Evolutionary conservation across 2,329 filamentous ascomycete genomes (phyloP).

Genomic region (Cryphonectria japonica): DNA sequence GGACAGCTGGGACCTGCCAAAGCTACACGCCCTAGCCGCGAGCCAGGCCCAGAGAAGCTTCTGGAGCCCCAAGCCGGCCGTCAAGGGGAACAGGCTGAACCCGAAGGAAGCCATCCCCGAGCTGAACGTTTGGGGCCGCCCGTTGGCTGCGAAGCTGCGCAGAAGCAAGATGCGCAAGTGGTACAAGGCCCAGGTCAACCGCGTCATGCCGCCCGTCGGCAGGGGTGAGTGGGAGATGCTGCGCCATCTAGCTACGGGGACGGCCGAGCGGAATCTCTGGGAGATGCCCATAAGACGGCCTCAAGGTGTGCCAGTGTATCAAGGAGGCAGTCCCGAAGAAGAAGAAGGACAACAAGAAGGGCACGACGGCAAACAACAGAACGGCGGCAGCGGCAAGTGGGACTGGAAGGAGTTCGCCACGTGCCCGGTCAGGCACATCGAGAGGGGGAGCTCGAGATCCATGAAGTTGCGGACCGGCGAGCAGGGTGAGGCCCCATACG

Average conservation of each 20-base stretch:
- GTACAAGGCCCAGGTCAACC: slow-evolving; percentile 51
- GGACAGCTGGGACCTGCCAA: slow-evolving; percentile 53
- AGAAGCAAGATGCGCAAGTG: slow-evolving; percentile 50
- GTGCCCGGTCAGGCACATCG: slow-evolving; percentile 43
- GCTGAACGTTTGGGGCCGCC: slow-evolving; percentile 55
- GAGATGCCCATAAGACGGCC: slow-evolving; percentile 43
- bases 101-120: slow-evolving; percentile 43
- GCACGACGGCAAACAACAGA: not conserved
- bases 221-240: slow-evolving; percentile 60
- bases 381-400: slow-evolving; percentile 35
- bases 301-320: slow-evolving; percentile 32
- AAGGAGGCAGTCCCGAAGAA: not conserved
- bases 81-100: slow-evolving; percentile 39
- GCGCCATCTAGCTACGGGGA: slow-evolving; percentile 49
- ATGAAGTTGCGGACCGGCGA: slow-evolving; percentile 43
- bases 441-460: slow-evolving; percentile 42
- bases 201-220: slow-evolving; percentile 58
- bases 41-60: slow-evolving; percentile 43
- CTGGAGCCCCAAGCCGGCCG: slow-evolving; percentile 35
- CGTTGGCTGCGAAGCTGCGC: slow-evolving; percentile 43
- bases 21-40: slow-evolving; percentile 46
- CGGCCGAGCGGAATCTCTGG: slow-evolving; percentile 42
- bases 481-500: slow-evolving; percentile 41
- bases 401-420: slow-evolving; percentile 50
- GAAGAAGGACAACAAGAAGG: not conserved